Conservation (phyloP, 2,329 filamentous ascomycete species). For the Capronia americana region DNA sequence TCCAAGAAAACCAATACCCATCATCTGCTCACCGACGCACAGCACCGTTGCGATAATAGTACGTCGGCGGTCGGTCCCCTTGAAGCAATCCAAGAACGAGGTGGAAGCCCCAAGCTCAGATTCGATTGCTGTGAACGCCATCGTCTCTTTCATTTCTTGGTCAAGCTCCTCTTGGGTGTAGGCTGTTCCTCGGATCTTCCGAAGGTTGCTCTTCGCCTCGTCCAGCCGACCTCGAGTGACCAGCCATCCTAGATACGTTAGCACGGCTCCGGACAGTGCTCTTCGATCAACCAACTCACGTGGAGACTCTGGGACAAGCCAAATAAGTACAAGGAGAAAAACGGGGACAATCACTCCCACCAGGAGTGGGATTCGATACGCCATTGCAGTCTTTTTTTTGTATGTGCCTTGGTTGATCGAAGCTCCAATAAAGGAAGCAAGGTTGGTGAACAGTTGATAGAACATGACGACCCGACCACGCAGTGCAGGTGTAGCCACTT, state of each 20-base stretch:
- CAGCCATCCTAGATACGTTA: not conserved
- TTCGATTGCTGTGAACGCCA: not conserved
- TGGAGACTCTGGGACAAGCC: conserved; percentile 9
- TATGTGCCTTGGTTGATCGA: conserved; percentile 11
- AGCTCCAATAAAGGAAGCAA: conserved; percentile 4
- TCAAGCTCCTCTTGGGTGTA: not conserved
- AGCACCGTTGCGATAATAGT: conserved; percentile 45
- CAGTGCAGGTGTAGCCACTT: not conserved
- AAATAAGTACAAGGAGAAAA: not conserved
- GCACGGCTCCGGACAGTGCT: not conserved
- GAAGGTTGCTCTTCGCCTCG: not conserved
- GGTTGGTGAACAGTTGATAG: conserved; percentile 1
- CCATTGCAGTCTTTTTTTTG: not conserved
- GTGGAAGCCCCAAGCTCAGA: conserved; percentile 13
- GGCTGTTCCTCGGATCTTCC: not conserved
- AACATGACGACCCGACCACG: conserved; percentile 10
- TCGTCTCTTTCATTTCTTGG: not conserved
- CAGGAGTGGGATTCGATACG: not conserved
- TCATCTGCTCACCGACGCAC: conserved; percentile 2
- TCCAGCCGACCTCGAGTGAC: not conserved
- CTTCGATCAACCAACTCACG: not conserved
- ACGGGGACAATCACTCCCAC: not conserved
- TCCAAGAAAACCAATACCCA: not conserved
- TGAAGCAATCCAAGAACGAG: conserved; percentile 42
- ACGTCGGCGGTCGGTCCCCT: conserved; percentile 44